A percentile compares a stretch with the other conserved stretches of the same genome.
Evolutionary conservation across 306 rosid species (phyloP).

Genomic region (Oemleria cerasiformis): DNA sequence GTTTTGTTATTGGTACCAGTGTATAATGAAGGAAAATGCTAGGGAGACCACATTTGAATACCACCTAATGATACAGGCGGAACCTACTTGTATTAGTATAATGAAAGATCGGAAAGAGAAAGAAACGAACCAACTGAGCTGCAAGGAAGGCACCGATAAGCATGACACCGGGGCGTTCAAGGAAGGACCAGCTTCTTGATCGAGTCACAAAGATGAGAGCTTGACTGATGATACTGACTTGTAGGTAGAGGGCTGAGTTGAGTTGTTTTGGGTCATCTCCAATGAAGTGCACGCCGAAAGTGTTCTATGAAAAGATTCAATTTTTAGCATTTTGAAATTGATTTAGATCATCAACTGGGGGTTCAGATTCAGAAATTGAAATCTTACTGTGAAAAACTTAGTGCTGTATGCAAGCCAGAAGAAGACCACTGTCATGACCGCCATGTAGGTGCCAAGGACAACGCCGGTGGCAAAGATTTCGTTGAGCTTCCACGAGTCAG

Average conservation of each 20-base stretch:
- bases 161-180: constrained; percentile 72
- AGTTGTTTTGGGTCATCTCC: constrained; percentile 34
- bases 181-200: constrained; percentile 82
- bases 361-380: neutral
- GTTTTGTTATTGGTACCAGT: neutral
- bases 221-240: constrained; percentile 91
- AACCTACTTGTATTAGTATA: too few relatives aligned
- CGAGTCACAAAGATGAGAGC: constrained; percentile 92
- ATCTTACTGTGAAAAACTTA: constrained; percentile 56
- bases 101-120: neutral
- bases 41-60: too few relatives aligned
- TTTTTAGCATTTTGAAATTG: neutral
- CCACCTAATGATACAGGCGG: too few relatives aligned
- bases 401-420: constrained; percentile 63
- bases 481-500: constrained; percentile 92
- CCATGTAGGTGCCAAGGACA: constrained; percentile 88
- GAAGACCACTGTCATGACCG: constrained; percentile 73
- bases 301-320: constrained; percentile 21
- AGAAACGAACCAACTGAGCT: constrained; percentile 70
- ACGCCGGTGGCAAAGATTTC: constrained; percentile 84
- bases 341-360: neutral
- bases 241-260: constrained; percentile 86
- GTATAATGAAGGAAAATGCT: too few relatives aligned
- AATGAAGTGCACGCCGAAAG: constrained; percentile 49
- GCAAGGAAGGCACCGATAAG: constrained; percentile 62